Percentiles rank a stretch among this genome's conserved stretches.
phyloP scores from a whole-genome alignment of 139 green algal species.

The Zygnema cylindricum region DNA sequence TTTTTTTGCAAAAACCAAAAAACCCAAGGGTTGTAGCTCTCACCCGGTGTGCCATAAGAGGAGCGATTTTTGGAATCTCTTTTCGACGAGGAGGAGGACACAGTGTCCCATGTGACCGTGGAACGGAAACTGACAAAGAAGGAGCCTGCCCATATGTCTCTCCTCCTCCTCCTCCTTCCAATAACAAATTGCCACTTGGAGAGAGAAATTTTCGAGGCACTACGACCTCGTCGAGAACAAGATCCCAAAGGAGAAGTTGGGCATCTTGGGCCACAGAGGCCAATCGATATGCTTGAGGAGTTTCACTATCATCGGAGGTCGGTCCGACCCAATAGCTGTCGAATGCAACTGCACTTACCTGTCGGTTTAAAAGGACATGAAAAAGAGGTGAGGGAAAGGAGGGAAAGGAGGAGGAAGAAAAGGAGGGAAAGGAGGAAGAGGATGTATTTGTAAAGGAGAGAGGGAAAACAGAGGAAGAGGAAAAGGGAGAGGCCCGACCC shows the following conservation, averaged over 20 bases:
- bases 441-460: too few species aligned
- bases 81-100: conserved; percentile 64
- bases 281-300: conserved; percentile 72
- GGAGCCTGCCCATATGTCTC: not conserved
- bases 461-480: too few species aligned
- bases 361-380: too few species aligned
- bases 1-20: not conserved
- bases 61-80: conserved; percentile 74
- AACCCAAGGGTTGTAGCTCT: not conserved
- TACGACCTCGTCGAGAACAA: conserved; percentile 70
- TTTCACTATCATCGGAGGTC: not conserved
- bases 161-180: not conserved
- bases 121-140: not conserved
- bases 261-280: conserved; percentile 78
- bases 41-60: conserved; percentile 68
- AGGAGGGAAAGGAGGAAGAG: too few species aligned
- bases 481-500: too few species aligned
- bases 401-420: too few species aligned
- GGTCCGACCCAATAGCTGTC: conserved; percentile 72
- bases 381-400: too few species aligned
- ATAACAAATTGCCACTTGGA: not conserved
- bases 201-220: conserved; percentile 1
- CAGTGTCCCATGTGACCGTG: conserved; percentile 54
- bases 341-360: conserved; percentile 73
- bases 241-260: conserved; percentile 83